Evolutionary conservation across 257 asterid genomes (phyloP).

Genomic region (Anisodus tanguticus): DNA sequence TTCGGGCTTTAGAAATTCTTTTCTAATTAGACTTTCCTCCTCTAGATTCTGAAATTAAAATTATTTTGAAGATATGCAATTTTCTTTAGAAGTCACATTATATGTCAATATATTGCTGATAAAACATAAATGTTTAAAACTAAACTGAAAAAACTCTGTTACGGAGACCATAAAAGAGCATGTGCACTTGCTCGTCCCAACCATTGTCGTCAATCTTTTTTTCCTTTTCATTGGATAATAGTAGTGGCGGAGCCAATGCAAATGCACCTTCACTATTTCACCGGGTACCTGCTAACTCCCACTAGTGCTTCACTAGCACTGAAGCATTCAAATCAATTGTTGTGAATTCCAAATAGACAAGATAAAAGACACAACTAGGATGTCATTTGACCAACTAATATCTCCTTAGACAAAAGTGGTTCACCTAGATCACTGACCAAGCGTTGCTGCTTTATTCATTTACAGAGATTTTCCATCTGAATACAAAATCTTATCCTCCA

Average conservation of each 20-base stretch:
- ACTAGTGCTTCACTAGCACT: too few relatives aligned
- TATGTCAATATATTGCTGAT: too few relatives aligned
- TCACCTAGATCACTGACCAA: not conserved
- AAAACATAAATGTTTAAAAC: too few relatives aligned
- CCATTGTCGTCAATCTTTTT: not conserved
- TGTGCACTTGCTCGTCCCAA: not conserved
- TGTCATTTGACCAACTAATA: not conserved
- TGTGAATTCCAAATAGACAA: not conserved
- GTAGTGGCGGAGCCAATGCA: not conserved
- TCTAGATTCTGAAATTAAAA: not conserved
- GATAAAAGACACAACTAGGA: not conserved
- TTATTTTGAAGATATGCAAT: too few relatives aligned
- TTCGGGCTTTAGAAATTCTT: not conserved
- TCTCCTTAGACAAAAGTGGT: not conserved
- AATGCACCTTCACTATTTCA: not conserved
- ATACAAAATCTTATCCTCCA: not conserved
- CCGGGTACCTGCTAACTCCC: not conserved
- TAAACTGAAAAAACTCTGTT: too few relatives aligned
- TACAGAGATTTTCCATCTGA: not conserved
- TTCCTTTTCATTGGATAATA: too few relatives aligned
- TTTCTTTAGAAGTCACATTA: not conserved
- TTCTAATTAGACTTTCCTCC: not conserved
- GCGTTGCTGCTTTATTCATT: not conserved
- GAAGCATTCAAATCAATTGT: not conserved
- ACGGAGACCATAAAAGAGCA: not conserved